Conservation (phyloP, 2,329 filamentous ascomycete species). For the Talaromyces albobiverticillius region DNA sequence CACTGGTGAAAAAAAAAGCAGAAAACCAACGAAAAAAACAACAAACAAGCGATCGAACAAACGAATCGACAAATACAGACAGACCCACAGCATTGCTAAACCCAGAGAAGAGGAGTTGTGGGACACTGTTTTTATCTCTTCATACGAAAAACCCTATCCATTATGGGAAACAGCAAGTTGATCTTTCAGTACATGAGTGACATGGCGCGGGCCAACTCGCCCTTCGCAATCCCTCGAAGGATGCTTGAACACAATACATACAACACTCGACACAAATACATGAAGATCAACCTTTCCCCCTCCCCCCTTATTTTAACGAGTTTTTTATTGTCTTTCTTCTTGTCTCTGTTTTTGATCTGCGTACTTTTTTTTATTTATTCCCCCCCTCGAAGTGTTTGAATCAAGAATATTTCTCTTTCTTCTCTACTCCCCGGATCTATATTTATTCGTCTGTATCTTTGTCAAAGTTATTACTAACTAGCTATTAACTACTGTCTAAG, state of each 20-base stretch:
- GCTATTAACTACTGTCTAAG: background rate
- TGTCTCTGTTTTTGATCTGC: background rate
- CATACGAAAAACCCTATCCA: no score
- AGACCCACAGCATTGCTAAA: background rate
- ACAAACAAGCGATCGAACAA: conserved; percentile 5
- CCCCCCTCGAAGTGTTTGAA: conserved; percentile 4
- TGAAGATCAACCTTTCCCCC: no score
- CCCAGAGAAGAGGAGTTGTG: background rate
- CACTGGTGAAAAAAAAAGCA: conserved; percentile 32
- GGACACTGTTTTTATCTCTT: no score
- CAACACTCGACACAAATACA: no score
- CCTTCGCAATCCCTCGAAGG: no score
- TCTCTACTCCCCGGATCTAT: background rate
- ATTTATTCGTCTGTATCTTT: background rate
- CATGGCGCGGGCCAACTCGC: no score
- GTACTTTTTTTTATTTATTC: background rate
- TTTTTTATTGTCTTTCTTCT: background rate
- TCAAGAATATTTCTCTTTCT: background rate
- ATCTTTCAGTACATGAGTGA: no score
- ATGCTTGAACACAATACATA: no score
- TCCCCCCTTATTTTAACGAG: background rate
- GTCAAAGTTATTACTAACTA: background rate
- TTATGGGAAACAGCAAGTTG: background rate
- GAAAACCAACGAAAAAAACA: conserved; percentile 3
- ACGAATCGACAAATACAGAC: background rate